Evolutionary conservation across 2,329 filamentous ascomycete species (phyloP), one percentile per base, ranked within the genome.

Genomic region (Sordariomycetes sp.): DNA sequence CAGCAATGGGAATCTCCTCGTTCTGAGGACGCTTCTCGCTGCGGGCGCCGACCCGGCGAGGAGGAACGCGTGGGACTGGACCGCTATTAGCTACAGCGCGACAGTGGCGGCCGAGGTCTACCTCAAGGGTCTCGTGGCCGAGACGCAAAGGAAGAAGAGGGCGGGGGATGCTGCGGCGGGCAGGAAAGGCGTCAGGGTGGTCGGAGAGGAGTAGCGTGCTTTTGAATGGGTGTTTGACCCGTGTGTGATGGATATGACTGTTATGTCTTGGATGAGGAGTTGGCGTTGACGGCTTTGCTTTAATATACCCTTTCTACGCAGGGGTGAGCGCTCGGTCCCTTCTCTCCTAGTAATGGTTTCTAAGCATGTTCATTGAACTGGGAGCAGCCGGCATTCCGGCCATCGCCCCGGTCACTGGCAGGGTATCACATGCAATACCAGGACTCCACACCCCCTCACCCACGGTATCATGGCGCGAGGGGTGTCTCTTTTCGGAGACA

Each of bases 31-130:
- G 40, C 75, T 96, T 57, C 77, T 96, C 14, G 85, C 87, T 3
- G 89, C 88, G 0, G 90, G 90, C 12, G 89, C 90, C 0, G 86
- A 91, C 64, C 82, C 88, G 0, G 78, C 87, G 58, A 82, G 82
- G 58, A 79, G 79, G 63, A 96, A 96, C 67, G 74, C 83, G 2
- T 90, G 86, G 76, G 86, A 83, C 67, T 95, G 90, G 89, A 91
- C 86, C 1, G 87, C 91, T 0, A 79, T 91, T n/a, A 83, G 86
- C 20, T 96, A 96, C 70, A 89, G 86, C 61, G 84, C 88, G 16
- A 93, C 88, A 0, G 86, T 90, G 8, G 87, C 90, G 67, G 89
- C 89, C 1, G 90, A 95, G 71, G 87, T 91, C 0, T 94, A 95
- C 68, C 85, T 94, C 61, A 90, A 89, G 71, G 83, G 83, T 16